Base-by-base conservation (phyloP, 768 basidiomycete genomes). In the Boletus huronensis region DNA sequence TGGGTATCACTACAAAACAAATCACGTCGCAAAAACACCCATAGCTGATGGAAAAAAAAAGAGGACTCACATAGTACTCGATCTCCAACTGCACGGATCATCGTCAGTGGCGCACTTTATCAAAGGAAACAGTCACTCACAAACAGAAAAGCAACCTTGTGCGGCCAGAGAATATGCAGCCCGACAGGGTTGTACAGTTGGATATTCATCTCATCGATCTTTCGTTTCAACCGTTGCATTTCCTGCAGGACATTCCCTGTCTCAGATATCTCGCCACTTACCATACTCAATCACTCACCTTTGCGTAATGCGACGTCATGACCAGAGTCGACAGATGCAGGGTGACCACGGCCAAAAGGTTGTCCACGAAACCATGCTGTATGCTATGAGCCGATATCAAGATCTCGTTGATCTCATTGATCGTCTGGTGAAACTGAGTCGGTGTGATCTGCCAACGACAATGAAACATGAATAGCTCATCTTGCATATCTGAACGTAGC, bases 371-470 rank as follows among this genome's bases (percentile, higher is more conserved):
- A 17, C 90, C 80, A 59, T 81, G 82, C 50, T 77, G 74, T 51
- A 90, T 74, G 59, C 91, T 90, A 67, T 97, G 84, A 2, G 97
- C 97, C 5, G 85, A 85, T 43, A 93, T 89, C 51, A 99, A 79
- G 19, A 86, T 74, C 64, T 89, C 85, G 72, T 99, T 99, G 72
- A 98, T 84, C 23, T 85, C 79, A 64, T 95, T 94, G 68, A 98
- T 87, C 29, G 92, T 89, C 70, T 91, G 87, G 41, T 89, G 79
- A 69, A 95, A 98, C 63, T 93, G 85, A 3, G 88, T 90, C 23
- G 95, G 92, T 10, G 90, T 89, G 64, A 99, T 84, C 94, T 97
- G 64, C 11, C 32, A 49, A 23, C 25, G 23, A 43, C 16, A 28
- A 5, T 34, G 28, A 50, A 39, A 6, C 19, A 38, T 45, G 11